Evolutionary conservation across 768 basidiomycete species (phyloP).

Genomic region (Naganishia randhawae): DNA sequence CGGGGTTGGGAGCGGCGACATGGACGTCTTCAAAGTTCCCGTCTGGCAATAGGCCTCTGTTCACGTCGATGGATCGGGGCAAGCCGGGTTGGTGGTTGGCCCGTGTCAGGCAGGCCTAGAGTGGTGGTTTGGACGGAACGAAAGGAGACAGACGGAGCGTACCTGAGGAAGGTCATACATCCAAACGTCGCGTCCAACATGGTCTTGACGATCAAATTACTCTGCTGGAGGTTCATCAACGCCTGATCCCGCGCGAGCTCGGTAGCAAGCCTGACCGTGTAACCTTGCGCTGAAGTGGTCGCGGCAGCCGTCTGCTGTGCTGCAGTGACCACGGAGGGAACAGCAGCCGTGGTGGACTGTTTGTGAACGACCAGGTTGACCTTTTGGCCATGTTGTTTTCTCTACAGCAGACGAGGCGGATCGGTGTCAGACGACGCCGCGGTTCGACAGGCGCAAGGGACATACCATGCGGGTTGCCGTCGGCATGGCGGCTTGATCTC

Average conservation of each 20-base stretch:
- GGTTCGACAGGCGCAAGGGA: neutral
- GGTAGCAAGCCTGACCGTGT: neutral
- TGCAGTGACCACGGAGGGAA: too few relatives aligned
- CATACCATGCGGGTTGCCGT: constrained; percentile 10
- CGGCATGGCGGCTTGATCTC: neutral
- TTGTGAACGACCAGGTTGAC: constrained; percentile 10
- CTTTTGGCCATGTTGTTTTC: constrained; percentile 7
- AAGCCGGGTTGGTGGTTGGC: neutral
- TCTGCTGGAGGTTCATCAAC: constrained; percentile 25
- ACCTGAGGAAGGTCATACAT: constrained; percentile 30
- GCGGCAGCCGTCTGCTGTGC: neutral
- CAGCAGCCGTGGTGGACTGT: neutral
- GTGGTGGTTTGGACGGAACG: neutral
- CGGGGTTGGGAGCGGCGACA: constrained; percentile 14
- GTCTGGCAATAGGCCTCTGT: constrained; percentile 28
- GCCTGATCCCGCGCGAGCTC: constrained; percentile 10
- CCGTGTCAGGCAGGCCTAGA: neutral
- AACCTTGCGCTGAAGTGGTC: neutral
- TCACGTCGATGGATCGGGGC: too few relatives aligned
- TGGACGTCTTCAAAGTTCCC: constrained; percentile 29
- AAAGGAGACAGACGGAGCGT: neutral
- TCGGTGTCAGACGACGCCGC: neutral
- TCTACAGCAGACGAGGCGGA: neutral
- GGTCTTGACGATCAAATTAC: constrained; percentile 30
- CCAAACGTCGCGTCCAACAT: constrained; percentile 31